Evolutionary conservation across 441 rosid species (phyloP), one percentile per base, ranked within the genome.

Genomic region (Erysimum pusillum): DNA sequence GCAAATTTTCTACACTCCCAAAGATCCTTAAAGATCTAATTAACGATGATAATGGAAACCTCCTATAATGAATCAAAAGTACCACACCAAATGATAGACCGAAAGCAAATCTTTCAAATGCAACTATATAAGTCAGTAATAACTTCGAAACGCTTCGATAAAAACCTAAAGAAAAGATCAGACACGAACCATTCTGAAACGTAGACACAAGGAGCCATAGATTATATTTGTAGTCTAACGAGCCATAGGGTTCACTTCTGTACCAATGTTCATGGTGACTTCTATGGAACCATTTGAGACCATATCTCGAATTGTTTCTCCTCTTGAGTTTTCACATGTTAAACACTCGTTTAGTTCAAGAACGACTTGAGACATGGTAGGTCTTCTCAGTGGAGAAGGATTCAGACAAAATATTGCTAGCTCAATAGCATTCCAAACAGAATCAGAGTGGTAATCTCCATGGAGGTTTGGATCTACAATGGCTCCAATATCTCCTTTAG

Each of bases 371-470:
- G 67, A 85, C 88, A 90, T 88, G 62, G 71, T 75, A 3, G 91
- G 90, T 74, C 91, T 85, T 69, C 67, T 66, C 0, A 66, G 6
- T 36, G 84, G 63, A 10, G 61, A 48, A 8, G 61, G 28, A 31
- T 79, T 67, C 18, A 85, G 70, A 78, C 93, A 86, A 32, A 85
- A 63, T 83, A 85, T 60, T 53, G 89, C 93, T 59, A 87, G 71
- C 52, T 88, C 91, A 64, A 86, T 73, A 17, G 71, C 76, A 77
- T 82, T 91, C 91, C 91, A 87, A 6, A 56, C 81, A 5, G 89
- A 84, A 62, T 87, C 85, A 9, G 61, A 58, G 34, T 87, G 76
- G 46, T 80, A 81, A 25, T 82, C 82, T 20, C 82, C 90, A 0
- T 71, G 11, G 11, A 89, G 61, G 52, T 76, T 84, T 44, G 88